Evolutionary conservation across 352 stramenopile species (phyloP).

Genomic region (Globisporangium takayamanum): DNA sequence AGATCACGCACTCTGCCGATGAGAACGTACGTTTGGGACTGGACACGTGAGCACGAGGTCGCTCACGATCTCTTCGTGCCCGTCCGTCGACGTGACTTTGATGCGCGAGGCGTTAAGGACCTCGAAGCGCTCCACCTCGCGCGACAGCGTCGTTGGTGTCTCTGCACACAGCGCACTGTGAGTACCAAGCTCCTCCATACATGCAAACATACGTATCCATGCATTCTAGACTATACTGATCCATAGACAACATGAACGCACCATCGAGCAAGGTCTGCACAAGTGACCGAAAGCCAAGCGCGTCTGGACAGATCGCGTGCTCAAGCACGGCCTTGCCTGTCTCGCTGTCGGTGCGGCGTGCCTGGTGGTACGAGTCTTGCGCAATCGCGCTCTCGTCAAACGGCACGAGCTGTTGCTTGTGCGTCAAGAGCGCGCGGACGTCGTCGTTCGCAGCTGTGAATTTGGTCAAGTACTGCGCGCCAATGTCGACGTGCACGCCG

Average conservation of each 20-base stretch:
- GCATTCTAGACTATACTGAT: too few relatives aligned
- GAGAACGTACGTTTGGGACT: conserved; percentile 33
- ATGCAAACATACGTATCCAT: background rate
- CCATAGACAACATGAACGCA: background rate
- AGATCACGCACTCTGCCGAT: background rate
- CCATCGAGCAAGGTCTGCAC: conserved; percentile 48
- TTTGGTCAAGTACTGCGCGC: conserved; percentile 62
- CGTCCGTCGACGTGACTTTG: conserved; percentile 32
- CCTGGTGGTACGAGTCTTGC: conserved; percentile 34
- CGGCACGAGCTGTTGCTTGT: conserved; percentile 25
- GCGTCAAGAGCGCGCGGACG: conserved; percentile 27
- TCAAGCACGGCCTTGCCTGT: conserved; percentile 16
- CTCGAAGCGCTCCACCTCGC: conserved; percentile 43
- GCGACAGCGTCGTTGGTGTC: conserved; percentile 31
- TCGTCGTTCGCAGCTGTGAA: conserved; percentile 45
- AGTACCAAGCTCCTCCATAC: background rate
- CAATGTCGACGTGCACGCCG: conserved; percentile 51
- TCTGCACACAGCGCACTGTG: conserved; percentile 15
- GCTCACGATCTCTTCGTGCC: conserved; percentile 47
- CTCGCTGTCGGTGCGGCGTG: conserved; percentile 3
- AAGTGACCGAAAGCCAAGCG: conserved; percentile 44
- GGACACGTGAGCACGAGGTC: conserved; percentile 66
- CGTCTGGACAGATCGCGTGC: conserved; percentile 34
- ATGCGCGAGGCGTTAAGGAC: conserved; percentile 43
- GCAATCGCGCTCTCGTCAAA: conserved; percentile 46